These are phyloP conservation scores for Suillus occidentalis DNA, from an alignment of 768 basidiomycete species.

Conservation along the genomic window DNA sequence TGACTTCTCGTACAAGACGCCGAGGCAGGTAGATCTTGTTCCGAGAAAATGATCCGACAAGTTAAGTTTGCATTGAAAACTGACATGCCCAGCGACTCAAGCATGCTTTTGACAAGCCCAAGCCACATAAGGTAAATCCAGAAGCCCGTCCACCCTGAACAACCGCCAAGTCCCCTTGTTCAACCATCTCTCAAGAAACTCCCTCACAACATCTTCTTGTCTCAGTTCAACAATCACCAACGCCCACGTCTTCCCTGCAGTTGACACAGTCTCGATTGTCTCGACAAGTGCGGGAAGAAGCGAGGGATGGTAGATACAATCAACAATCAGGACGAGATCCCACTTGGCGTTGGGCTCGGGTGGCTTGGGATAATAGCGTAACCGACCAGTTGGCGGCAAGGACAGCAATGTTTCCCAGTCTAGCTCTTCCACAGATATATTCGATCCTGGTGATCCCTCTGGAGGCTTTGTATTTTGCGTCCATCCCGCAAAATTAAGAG, in stretches of 20 bases:
- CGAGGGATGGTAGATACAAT: constrained; percentile 79
- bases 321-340: constrained; percentile 69
- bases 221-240: constrained; percentile 72
- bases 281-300: constrained; percentile 64
- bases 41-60: background rate
- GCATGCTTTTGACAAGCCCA: constrained; percentile 55
- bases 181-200: constrained; percentile 70
- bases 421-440: constrained; percentile 51
- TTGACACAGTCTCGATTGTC: constrained; percentile 58
- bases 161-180: constrained; percentile 60
- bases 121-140: constrained; percentile 54
- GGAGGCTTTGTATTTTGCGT: constrained; percentile 16
- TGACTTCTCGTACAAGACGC: background rate
- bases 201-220: constrained; percentile 71
- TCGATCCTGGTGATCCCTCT: constrained; percentile 19
- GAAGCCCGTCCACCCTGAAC: constrained; percentile 33
- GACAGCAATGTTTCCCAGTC: constrained; percentile 64
- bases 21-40: background rate
- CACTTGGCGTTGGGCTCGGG: constrained; percentile 16
- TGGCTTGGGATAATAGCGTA: constrained; percentile 27
- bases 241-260: constrained; percentile 50
- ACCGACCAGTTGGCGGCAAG: constrained; percentile 24
- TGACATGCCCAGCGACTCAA: background rate
- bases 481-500: constrained; percentile 48
- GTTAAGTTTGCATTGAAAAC: background rate